Evolutionary conservation across 495 filamentous ascomycete species (phyloP), one percentile per base, ranked within the genome.

Genomic region (Aspergillus affinis): DNA sequence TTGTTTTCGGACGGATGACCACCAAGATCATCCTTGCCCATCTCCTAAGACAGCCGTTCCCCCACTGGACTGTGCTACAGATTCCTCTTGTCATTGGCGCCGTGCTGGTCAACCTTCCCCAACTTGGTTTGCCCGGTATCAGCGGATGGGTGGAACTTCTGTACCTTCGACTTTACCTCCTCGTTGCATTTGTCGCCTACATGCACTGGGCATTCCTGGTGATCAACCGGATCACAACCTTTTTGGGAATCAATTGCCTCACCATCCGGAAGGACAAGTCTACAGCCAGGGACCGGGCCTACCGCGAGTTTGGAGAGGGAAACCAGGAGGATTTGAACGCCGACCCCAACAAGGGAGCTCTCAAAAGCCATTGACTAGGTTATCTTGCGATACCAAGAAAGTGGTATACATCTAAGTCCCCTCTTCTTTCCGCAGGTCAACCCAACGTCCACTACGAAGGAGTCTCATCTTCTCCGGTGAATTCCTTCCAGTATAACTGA

Each of bases 11-110:
- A n/a, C 90, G 94, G 58, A 96, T 99, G 92, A 98, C 95, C 2
- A 99, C 94, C 53, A 98, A 97, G 80, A 98, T 98, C 74, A 98
- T 99, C 69, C 85, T 99, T 17, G 93, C 95, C 12, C 94, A 99
- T 71, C 78, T 99, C 17, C 90, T 93, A 4, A 86, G 85, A 55
- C 95, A 98, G 72, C 91, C 93, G 2, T 98, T 97, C 75, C 94
- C 94, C 0, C 92, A 89, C 79, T 98, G 93, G 92, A 98, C 94
- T 17, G 82, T 93, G 41, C 87, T 98, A 81, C 81, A 97, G 23
- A 83, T 81, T 46, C 94, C 94, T 12, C 82, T 98, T 18, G 77
- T 98, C 45, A 87, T 87, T 7, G 94, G 95, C 29, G 93, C 92
- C 23, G 65, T 94, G 3, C 76, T 98, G 17, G 89, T 82, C 3